Base-by-base conservation (phyloP, 2,329 filamentous ascomycete species). In the Pseudogymnoascus sp. region DNA sequence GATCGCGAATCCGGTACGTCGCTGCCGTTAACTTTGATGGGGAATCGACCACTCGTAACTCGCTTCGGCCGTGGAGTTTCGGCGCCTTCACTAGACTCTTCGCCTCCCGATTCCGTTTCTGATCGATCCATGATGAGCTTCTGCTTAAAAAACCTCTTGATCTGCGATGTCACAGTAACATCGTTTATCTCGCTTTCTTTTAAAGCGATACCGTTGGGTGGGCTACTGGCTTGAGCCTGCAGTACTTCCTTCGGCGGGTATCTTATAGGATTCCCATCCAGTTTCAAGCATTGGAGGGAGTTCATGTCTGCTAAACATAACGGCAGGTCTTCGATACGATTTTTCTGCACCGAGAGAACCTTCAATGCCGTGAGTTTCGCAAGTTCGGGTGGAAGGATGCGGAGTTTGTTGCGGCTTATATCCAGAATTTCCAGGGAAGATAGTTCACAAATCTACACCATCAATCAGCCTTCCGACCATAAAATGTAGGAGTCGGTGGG, bases 361-460 rank as follows among this genome's bases (percentile, higher is more conserved):
- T 96, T 96, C 67, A 97, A 79, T 1, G 91, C 96, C 4, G 87
- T 87, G 70, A 97, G 80, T 71, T 87, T 91, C 65, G 84, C 85
- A 66, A 97, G 90, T 62, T 93, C 89, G 57, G 87, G 84, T 0
- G 93, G 92, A 1, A 97, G 82, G 8, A 83, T 79, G 59, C 83
- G 84, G 66, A 97, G 86, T 74, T 89, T 91, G 74, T 97, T 97
- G 70, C 90, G 86, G 73, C 92, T 93, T 63, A 97, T 82, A 76
- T 97, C 93, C 66, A 97, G 83, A 65, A 97, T 96, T 76, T 97
- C 93, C 63, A 97, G 83, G 36, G 91, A 89, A 62, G 85, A 87
- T 66, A 97, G 82, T 74, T 92, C 87, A 73, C 93, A 93, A 64
- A 97, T 84, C 92, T 96, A 64, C 8, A 16, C 54, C 16, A 26